Base-by-base conservation (phyloP, 495 filamentous ascomycete species). In the Penicillium psychrofluorescens region DNA sequence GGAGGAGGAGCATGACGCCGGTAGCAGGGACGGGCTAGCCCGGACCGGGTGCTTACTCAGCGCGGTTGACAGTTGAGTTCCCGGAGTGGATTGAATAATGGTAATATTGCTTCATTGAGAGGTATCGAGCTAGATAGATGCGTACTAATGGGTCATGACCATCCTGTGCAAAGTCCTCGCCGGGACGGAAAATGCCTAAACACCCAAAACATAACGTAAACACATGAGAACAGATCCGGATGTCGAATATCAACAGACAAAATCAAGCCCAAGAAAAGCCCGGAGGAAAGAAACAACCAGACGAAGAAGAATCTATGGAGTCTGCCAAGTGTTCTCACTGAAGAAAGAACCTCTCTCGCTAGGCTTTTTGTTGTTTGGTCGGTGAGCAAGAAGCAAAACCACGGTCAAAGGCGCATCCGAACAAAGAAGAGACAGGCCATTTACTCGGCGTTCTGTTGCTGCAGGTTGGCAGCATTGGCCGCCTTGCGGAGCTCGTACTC, bases 401-500 rank as follows among this genome's bases (percentile, higher is more conserved):
- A 16, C 16, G 16, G 16, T 4, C 16, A 16, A 22, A 3, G 22
- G 22, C 22, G 22, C 2, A 22, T 22, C 22, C 22, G 22, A 22
- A 2, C 22, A 22, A 1, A 22, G 4, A 22, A 22, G 22, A 6
- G 22, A 4, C 50, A 53, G 27, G 40, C 32, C 43, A 48, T 51
- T 49, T 68, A 63, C 37, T 61, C 53, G 35, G 40, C 58, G 40
- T 57, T 59, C 49, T 71, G 67, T 55, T 62, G 58, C 35, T 70
- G 67, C 48, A 66, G 57, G 40, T 52, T 55, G 38, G 63, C 62
- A 33, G 78, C 82, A 11, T 80, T 80, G 16, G 86, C 85, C 74
- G 91, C 95, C 72, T 91, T 94, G 53, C 90, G 84, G 44, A 96
- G 73, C 51, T 95, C 90, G 58, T 81, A 94, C 66, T 99, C 94